These are phyloP conservation scores for Phytophthora podocarpi DNA, from an alignment of 352 stramenopile species.

Conservation along the genomic window DNA sequence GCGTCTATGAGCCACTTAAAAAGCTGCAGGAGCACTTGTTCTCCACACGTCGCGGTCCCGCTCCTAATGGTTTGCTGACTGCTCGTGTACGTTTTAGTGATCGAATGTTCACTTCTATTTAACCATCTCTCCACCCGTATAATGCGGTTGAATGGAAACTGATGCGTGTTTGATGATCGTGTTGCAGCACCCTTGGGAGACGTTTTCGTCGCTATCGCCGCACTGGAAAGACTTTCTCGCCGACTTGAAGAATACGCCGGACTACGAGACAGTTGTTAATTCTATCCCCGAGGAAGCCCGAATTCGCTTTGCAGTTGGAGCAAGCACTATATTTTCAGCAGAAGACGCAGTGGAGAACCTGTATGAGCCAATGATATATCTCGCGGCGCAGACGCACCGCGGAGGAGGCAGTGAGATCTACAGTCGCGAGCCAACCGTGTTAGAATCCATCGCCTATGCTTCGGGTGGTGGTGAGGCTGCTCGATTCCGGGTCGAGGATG, in stretches of 20 bases:
- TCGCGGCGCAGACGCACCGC: conserved; percentile 39
- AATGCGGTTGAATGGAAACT: neutral
- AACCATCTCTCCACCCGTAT: neutral
- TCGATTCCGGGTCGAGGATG: conserved; percentile 65
- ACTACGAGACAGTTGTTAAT: conserved; percentile 52
- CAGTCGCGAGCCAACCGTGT: neutral
- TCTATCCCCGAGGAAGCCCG: conserved; percentile 56
- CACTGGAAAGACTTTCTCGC: conserved; percentile 65
- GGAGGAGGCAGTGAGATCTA: conserved; percentile 4
- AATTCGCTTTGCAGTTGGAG: conserved; percentile 53
- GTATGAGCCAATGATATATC: conserved; percentile 87
- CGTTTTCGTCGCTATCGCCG: conserved; percentile 72
- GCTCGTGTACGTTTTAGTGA: conserved; percentile 43
- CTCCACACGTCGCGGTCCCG: conserved; percentile 26
- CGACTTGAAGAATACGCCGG: conserved; percentile 46
- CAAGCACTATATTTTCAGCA: conserved; percentile 33
- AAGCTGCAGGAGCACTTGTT: conserved; percentile 65
- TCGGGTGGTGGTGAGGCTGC: conserved; percentile 2
- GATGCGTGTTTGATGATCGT: neutral
- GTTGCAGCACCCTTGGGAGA: conserved; percentile 83
- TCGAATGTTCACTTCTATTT: neutral
- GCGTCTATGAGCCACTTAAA: conserved; percentile 62
- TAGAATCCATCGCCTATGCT: conserved; percentile 8
- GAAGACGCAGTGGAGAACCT: conserved; percentile 52
- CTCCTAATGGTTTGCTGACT: conserved; percentile 39